Conservation (phyloP, 305 asterid species). For the Solanum hybrid region DNA sequence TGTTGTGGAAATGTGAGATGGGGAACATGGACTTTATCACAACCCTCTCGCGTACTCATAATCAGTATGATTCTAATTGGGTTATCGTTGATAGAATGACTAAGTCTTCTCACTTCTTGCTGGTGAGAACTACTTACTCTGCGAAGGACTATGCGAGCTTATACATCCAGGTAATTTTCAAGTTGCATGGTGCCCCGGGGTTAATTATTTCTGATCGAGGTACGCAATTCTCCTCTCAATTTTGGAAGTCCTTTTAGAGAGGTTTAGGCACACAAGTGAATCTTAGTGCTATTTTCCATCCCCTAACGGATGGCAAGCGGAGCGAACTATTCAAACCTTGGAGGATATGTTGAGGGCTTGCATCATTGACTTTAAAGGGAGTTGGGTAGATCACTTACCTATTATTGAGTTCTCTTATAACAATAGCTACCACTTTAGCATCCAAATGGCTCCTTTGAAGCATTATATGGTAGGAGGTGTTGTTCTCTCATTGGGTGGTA, state of each 20-base stretch:
- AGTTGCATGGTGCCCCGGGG: neutral
- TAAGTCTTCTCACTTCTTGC: neutral
- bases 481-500: neutral
- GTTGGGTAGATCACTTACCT: neutral
- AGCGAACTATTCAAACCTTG: neutral
- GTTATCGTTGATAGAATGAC: neutral
- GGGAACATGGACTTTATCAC: neutral
- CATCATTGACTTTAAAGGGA: neutral
- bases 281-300: neutral
- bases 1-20: neutral
- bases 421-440: neutral
- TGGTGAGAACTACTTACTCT: neutral
- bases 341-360: neutral
- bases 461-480: neutral
- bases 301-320: neutral
- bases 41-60: neutral
- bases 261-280: neutral
- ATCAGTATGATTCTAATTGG: neutral
- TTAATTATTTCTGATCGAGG: rapidly evolving
- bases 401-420: neutral
- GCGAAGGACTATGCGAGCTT: neutral
- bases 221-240: neutral
- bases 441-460: neutral
- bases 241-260: neutral
- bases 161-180: neutral